Evolutionary conservation across 139 green algal species (phyloP).

Genomic region (Ettlia oleoabundans): DNA sequence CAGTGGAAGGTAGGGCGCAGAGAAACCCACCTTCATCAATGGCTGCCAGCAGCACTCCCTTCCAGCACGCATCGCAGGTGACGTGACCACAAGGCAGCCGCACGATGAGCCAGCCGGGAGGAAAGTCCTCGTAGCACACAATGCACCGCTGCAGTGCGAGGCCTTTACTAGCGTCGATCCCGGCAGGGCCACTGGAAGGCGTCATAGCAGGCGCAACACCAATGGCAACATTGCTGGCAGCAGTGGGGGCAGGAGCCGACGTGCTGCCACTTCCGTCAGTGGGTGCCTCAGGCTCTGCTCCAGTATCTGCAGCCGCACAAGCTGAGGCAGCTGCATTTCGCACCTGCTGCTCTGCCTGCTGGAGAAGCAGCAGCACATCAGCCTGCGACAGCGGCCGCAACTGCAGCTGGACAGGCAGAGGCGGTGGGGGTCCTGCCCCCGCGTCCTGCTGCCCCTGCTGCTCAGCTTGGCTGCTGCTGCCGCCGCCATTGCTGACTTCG

Average conservation of each 20-base stretch:
- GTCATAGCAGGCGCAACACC: too few species aligned
- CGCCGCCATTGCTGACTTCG: neutral
- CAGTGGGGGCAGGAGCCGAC: neutral
- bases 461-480: neutral
- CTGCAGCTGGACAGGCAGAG: neutral
- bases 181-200: too few species aligned
- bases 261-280: neutral
- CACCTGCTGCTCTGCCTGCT: neutral
- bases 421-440: neutral
- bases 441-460: neutral
- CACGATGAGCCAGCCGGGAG: neutral
- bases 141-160: slow-evolving; percentile 5
- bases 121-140: slow-evolving; percentile 28
- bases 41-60: slow-evolving; percentile 24
- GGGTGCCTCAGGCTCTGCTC: neutral
- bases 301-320: neutral
- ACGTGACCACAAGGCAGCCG: slow-evolving; percentile 12
- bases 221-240: too few species aligned
- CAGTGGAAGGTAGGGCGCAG: too few species aligned
- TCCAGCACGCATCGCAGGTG: slow-evolving; percentile 37
- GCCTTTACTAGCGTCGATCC: too few species aligned
- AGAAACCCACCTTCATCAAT: slow-evolving; percentile 35
- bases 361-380: neutral
- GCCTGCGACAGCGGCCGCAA: neutral
- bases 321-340: neutral